phyloP scores from a whole-genome alignment of 306 rosid genomes.

The Pterocarpus macrocarpus region DNA sequence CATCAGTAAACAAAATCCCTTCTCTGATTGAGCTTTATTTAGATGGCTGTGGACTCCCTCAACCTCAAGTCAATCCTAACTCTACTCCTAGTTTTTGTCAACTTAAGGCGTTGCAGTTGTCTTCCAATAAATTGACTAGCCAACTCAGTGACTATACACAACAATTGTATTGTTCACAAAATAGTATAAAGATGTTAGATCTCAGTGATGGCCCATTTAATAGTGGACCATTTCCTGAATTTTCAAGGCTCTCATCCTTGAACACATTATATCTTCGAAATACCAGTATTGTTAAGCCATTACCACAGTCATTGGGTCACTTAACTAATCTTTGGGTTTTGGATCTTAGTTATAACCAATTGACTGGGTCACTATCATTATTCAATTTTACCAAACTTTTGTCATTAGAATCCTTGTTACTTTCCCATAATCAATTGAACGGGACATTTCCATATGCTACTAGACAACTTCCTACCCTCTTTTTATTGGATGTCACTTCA shows the following conservation, averaged over 20 bases:
- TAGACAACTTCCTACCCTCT: constrained; percentile 34
- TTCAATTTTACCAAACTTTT: not conserved
- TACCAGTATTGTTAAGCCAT: not conserved
- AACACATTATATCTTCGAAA: not conserved
- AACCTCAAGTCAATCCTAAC: not conserved
- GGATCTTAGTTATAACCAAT: too few species aligned
- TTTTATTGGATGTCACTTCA: rapidly evolving
- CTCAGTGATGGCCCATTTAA: constrained; percentile 3
- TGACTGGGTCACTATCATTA: not conserved
- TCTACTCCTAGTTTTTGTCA: constrained; percentile 14
- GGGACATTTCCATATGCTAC: constrained; percentile 27
- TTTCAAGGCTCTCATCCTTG: constrained; percentile 4
- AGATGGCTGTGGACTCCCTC: not conserved
- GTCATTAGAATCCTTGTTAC: not conserved
- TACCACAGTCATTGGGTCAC: too few species aligned
- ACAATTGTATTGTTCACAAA: constrained; percentile 32
- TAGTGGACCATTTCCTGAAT: not conserved
- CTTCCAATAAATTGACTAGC: constrained; percentile 36
- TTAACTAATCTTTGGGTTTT: too few species aligned
- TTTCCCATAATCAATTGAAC: not conserved
- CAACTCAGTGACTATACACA: constrained; percentile 36
- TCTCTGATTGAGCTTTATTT: not conserved
- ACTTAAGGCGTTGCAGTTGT: not conserved
- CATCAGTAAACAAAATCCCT: constrained; percentile 28
- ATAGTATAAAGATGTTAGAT: not conserved